Evolutionary conservation across 352 stramenopile species (phyloP).

Genomic region (Poterioochromonas sp.): DNA sequence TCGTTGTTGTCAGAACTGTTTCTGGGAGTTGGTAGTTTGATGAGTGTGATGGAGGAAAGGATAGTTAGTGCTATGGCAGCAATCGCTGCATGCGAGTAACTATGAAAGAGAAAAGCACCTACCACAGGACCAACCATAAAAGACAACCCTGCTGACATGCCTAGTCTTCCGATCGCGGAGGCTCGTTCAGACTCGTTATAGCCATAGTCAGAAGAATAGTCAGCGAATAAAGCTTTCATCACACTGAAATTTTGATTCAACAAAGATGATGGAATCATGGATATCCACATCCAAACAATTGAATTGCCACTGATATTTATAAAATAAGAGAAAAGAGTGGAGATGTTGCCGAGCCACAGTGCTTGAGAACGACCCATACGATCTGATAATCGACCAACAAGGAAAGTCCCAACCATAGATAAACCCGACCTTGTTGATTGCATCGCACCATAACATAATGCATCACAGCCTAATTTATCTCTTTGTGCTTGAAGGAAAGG

Average conservation of each 20-base stretch:
- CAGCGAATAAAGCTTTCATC: conserved; percentile 27
- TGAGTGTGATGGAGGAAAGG: neutral
- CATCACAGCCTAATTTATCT: conserved; percentile 32
- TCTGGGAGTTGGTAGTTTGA: neutral
- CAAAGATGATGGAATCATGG: conserved; percentile 3
- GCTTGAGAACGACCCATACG: neutral
- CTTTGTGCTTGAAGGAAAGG: conserved; percentile 25
- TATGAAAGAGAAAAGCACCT: neutral
- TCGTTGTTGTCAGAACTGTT: neutral
- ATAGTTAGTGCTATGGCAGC: neutral
- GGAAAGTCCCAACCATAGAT: neutral
- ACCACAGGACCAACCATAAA: conserved; percentile 28
- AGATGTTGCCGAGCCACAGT: neutral
- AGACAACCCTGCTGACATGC: conserved; percentile 25
- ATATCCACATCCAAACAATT: neutral
- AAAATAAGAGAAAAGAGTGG: conserved; percentile 24
- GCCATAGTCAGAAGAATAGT: neutral
- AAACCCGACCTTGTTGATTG: neutral
- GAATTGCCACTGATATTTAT: neutral
- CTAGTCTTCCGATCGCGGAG: neutral
- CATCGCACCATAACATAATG: conserved; percentile 26
- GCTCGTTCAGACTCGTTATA: neutral
- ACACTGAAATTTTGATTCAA: conserved; percentile 28
- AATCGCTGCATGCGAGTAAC: neutral
- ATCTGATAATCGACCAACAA: conserved; percentile 23